phyloP scores from a whole-genome alignment of 495 filamentous ascomycete genomes.

The Talaromyces stipitatus region DNA sequence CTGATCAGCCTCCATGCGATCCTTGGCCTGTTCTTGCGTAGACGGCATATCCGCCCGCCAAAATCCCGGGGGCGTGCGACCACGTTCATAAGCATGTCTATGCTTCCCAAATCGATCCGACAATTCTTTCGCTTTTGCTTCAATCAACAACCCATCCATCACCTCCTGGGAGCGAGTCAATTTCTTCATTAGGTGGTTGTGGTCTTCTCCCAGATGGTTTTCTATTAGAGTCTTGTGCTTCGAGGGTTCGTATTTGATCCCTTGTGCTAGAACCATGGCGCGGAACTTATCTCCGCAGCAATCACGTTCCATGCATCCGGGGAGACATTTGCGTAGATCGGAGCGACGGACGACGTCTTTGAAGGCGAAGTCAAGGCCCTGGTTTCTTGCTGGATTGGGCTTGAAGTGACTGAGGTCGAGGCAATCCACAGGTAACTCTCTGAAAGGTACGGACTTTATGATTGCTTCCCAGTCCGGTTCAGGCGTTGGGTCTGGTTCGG shows the following conservation, averaged over 20 bases:
- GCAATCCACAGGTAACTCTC: constrained; percentile 42
- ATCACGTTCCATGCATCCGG: constrained; percentile 66
- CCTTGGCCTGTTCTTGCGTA: constrained; percentile 65
- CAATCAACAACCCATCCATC: constrained; percentile 52
- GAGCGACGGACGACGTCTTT: constrained; percentile 65
- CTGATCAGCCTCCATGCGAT: constrained; percentile 52
- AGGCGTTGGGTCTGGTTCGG: neutral
- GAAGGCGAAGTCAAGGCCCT: constrained; percentile 69
- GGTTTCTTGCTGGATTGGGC: constrained; percentile 67
- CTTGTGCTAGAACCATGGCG: constrained; percentile 47
- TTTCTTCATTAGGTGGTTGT: neutral
- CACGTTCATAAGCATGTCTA: constrained; percentile 62
- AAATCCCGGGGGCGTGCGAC: constrained; percentile 70
- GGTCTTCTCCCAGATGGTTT: constrained; percentile 58
- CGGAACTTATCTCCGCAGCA: constrained; percentile 74
- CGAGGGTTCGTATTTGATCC: constrained; percentile 17
- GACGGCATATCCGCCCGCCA: constrained; percentile 84
- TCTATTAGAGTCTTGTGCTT: constrained; percentile 53
- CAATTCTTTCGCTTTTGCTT: constrained; percentile 59
- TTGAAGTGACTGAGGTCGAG: constrained; percentile 68
- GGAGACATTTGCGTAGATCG: constrained; percentile 64
- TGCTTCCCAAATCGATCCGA: constrained; percentile 71
- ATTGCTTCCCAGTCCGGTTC: neutral
- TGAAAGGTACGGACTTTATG: constrained; percentile 27
- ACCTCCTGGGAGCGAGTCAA: constrained; percentile 20